Base-by-base conservation (phyloP, 1,284 basidiomycete genomes). In the Marasmius fiardii region DNA sequence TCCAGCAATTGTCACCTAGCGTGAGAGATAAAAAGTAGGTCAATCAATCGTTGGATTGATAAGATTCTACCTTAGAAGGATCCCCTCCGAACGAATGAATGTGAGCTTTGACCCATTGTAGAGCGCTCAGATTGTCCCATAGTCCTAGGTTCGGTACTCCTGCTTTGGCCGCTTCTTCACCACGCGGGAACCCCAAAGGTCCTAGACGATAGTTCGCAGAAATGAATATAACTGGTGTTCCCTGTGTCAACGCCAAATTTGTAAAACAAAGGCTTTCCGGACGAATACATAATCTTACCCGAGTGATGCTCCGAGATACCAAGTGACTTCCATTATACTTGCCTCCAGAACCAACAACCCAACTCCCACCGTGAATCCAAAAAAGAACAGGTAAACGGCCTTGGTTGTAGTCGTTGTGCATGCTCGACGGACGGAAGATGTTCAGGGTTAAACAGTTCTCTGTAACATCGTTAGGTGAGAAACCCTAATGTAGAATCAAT, bases 181-280 rank as follows among this genome's bases (percentile, higher is more conserved):
- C 72, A 54, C 67, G 67, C 2, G 71, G 71, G 53, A 74, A 52
- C 2, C 50, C 50, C n/a, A 52, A 23, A 4, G 50, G 50, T 39
- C 50, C 50, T 20, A 55, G 20, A 21, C 54, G 54, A 37, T 55
- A 55, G 28, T 55, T 55, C 20, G 45, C 34, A 8, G 73, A 78
- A 41, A 84, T 80, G 47, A 80, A 79, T n/a, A 85, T 71, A 23
- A 84, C 62, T n/a, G 78, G 79, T 3, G 76, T 80, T 34, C 74
- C 76, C 75, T 79, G 55, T n/a, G n/a, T n/a, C 5, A 18, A 28
- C 28, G 2, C 6, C 34, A 1, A 11, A 39, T 8, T n/a, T 23
- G 34, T 41, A 23, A 39, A 23, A 5, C 2, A n/a, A 52, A 23
- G 1, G 1, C 20, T 52, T 7, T n/a, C 18, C 18, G 10, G 49